Evolutionary conservation across 2,329 filamentous ascomycete genomes (phyloP), one percentile per base, ranked within the genome.

Genomic region (Neonectria punicea): DNA sequence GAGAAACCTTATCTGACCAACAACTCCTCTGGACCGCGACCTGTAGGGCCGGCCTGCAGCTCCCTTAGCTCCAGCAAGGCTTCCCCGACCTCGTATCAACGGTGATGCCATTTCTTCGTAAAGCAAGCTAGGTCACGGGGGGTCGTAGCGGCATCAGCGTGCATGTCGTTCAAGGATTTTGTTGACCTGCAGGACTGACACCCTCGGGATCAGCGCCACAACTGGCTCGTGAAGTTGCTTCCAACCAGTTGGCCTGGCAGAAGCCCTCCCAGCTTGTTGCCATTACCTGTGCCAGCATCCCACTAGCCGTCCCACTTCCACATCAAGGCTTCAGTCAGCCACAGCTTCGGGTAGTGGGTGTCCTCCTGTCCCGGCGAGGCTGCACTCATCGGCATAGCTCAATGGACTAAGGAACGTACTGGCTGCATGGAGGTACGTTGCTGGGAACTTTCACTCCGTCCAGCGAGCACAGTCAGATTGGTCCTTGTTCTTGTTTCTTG

Each of bases 401-500:
- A 8, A 39, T n/a, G 30, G 28, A n/a, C 49, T n/a, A 34, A 34
- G 49, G 9, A 11, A 34, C 34, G 28, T 28, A 34, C 18, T 22
- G 47, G 8, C 28, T 41, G 39, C 39, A 41, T 41, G 39, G 16
- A 41, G 39, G 39, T 10, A 43, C 39, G 8, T 43, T 20, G 39
- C 18, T 20, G 5, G 39, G n/a, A 20, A n/a, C 39, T 20, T 30
- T 9, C 47, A 47, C 32, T 49, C 54, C 28, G 41, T 41, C 54
- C 28, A 49, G 57, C 32, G 22, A 50, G 54, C 54, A 64, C 61
- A 68, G 66, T 63, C 54, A 67, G 53, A 71, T 65, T 69, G 67
- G 53, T 63, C 47, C 32, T 34, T 47, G 30, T 34, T 16, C 32
- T 34, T 63, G 16, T 63, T 53, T 49, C 60, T 54, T 49, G 60